Evolutionary conservation across 2,329 filamentous ascomycete species (phyloP), one percentile per base, ranked within the genome.

Genomic region (Drechslerella dactyloides): DNA sequence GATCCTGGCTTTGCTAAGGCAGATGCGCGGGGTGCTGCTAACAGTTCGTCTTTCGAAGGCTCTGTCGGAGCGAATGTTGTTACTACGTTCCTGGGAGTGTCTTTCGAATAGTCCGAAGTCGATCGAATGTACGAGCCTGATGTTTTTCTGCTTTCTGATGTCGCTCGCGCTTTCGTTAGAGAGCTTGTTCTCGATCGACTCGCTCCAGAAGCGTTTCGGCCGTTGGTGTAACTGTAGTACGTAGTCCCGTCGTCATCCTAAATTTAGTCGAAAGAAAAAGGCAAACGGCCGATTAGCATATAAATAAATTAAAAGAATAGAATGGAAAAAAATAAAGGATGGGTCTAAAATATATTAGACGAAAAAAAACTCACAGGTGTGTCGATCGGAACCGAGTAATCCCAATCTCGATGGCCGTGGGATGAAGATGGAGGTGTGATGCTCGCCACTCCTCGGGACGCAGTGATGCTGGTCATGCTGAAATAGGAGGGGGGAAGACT

Each of bases 341-440:
- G 27, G 4, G n/a, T 17, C 10, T n/a, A 50, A 2, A 30, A 19
- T 54, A 5, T 37, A 15, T 19, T 30, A 11, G 1, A 7, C n/a
- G 37, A 13, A 8, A 37, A 46, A 44, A 58, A 24, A 60, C 61
- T 68, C 33, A 66, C 69, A 37, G 62, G 61, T 33, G 56, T 55
- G 30, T 73, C 75, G 63, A 76, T 70, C 60, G 75, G 75, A 42
- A 76, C 75, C 64, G 75, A 76, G 54, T 74, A 76, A 40, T 75
- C 69, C 75, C 75, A 76, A 56, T 76, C 75, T 56, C 73, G 72
- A 64, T 69, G 68, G 21, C 74, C 73, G 52, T 76, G 75, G 33
- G 75, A 76, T 55, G 75, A 76, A 46, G 75, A 75, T 19, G 75
- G 75, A 56, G 75, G 75, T 53, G 75, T 76, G 23, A 76, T 75